Evolutionary conservation across 2,329 filamentous ascomycete species (phyloP), one percentile per base, ranked within the genome.

Genomic region (Cercospora sp.): DNA sequence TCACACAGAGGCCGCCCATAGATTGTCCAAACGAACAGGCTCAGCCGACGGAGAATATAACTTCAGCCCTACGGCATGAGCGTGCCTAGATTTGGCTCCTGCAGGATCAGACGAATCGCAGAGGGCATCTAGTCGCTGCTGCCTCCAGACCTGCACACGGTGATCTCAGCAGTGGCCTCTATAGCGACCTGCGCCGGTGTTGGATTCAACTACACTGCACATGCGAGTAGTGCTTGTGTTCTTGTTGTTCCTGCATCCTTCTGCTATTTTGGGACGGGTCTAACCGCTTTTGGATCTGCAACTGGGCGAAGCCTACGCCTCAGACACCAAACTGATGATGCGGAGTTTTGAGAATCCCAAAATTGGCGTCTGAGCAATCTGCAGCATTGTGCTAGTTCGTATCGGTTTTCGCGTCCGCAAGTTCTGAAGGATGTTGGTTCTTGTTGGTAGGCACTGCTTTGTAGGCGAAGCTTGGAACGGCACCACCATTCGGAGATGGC

Each of bases 221-320:
- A 18, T 58, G 62, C 51, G 34, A 26, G 62, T 43, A 32, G 51
- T 34, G 28, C 49, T 55, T 40, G 51, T 57, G 32, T 40, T 28
- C 18, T 28, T 64, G 51, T 45, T 64, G 62, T 64, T 57, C 32
- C 62, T 64, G 49, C 21, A 64, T 64, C 62, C 62, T 64, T 64
- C 61, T 12, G 24, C 53, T 57, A 57, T 53, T 53, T 53, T 40
- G 53, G 24, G 10, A 30, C 53, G 53, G 26, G 16, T 26, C 24
- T 24, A 28, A 9, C 51, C 51, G 51, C 24, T 16, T 21, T 28
- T 43, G 61, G 61, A 49, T 18, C 49, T 45, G 40, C 26, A 55
- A 28, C 30, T 57, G 62, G 51, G 49, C 49, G 62, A 64, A 64
- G 62, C 62, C 49, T 28, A 32, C 62, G 55, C 49, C 51, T 28